These are phyloP conservation scores for Neurospora sp. DNA, from an alignment of 495 filamentous ascomycete genomes.

Conservation along the genomic window DNA sequence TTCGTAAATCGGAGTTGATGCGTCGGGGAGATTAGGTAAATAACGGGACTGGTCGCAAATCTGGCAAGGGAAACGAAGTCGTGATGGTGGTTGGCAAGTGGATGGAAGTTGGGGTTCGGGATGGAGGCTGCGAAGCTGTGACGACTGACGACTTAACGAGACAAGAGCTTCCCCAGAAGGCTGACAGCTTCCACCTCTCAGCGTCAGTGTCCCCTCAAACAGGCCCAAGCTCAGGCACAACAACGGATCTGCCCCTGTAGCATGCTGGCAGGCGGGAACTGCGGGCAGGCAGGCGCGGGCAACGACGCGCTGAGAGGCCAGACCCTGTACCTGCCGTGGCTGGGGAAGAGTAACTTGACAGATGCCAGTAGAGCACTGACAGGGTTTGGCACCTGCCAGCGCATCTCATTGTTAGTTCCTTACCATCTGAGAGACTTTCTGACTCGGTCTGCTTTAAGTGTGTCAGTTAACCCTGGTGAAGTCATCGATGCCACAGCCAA, in stretches of 20 bases:
- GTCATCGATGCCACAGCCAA: neutral
- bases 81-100: conserved; percentile 3
- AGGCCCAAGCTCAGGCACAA: conserved; percentile 1
- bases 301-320: neutral
- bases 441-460: neutral
- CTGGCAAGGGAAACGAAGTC: neutral
- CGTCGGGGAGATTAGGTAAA: neutral
- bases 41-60: neutral
- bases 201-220: neutral
- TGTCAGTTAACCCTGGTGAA: neutral
- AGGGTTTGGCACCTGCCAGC: neutral
- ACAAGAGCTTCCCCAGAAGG: conserved; percentile 5
- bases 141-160: conserved; percentile 7
- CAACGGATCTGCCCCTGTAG: neutral
- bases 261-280: neutral
- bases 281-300: neutral
- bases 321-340: neutral
- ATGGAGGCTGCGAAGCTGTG: conserved; percentile 15
- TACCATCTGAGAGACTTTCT: neutral
- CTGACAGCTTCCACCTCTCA: conserved; percentile 1
- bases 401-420: neutral
- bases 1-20: conserved; percentile 6
- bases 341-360: neutral
- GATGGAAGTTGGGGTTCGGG: conserved; percentile 1
- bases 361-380: neutral